A percentile compares a stretch with the other conserved stretches of the same genome.
phyloP scores from a whole-genome alignment of 768 basidiomycete species.

The Tricholoma saponaceum region DNA sequence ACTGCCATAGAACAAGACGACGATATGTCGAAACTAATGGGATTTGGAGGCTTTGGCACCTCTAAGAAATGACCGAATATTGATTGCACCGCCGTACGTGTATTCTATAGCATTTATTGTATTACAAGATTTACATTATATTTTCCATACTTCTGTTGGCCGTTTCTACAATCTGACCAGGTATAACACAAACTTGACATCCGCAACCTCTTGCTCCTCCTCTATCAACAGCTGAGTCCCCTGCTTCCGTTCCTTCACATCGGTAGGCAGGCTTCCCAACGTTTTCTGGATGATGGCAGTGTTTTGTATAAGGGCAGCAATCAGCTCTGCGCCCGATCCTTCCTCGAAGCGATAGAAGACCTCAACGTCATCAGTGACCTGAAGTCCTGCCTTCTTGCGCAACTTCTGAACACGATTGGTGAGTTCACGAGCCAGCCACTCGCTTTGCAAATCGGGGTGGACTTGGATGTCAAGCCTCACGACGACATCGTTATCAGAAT shows the following conservation, averaged over 20 bases:
- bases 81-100: constrained; percentile 12
- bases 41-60: constrained; percentile 86
- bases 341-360: constrained; percentile 81
- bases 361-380: constrained; percentile 91
- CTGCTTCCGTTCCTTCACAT: constrained; percentile 48
- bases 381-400: constrained; percentile 92
- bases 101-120: constrained; percentile 25
- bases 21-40: constrained; percentile 83
- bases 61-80: constrained; percentile 61
- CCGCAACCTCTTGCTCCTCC: constrained; percentile 85
- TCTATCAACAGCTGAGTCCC: constrained; percentile 58
- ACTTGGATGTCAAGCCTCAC: constrained; percentile 87
- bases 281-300: constrained; percentile 69
- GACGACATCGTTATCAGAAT: constrained; percentile 94
- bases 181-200: constrained; percentile 70
- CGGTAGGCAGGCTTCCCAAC: constrained; percentile 65
- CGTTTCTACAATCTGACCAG: constrained; percentile 48
- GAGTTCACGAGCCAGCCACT: constrained; percentile 87
- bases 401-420: constrained; percentile 93
- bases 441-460: constrained; percentile 80
- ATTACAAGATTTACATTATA: constrained; percentile 20
- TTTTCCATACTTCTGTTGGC: constrained; percentile 18
- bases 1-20: constrained; percentile 44
- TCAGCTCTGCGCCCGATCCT: constrained; percentile 59
- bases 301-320: constrained; percentile 61